Evolutionary conservation across 225 moss, liverwort and hornwort species (phyloP), one percentile per base, ranked within the genome.

Genomic region (Sphagnum contortum): DNA sequence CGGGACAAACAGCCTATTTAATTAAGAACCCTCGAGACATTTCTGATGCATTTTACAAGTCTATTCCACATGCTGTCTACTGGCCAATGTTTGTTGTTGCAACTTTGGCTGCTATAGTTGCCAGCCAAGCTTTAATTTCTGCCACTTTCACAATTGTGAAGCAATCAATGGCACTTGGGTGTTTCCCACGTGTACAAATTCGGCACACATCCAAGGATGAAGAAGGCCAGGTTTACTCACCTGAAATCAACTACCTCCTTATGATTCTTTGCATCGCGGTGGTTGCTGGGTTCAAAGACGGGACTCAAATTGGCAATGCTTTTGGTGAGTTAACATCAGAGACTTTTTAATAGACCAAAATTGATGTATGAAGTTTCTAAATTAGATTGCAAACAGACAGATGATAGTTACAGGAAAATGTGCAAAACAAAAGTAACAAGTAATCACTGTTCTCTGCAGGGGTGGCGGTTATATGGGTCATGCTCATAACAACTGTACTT

Each of bases 51-150:
- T 89, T 92, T 57, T 92, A 89, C 65, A 75, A 73, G 66, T 83
- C 87, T 45, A 48, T 92, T 57, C 91, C 91, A 49, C 44, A 66
- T 11, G n/a, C 69, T 5, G 79, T 92, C n/a, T 92, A 78, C 61
- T 92, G 91, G 91, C 91, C 91, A 61, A 80, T 89, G 66, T 89
- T 92, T 63, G 69, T 83, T 44, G 77, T 92, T 69, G 78, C 89
- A 63, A 92, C 91, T 13, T 70, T 78, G 59, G 82, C 91, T 63
- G 89, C 91, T 62, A 83, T 92, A 61, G 91, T 92, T 62, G 91
- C 91, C 63, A 92, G 91, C 57, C 89, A 92, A 75, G 79, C 87
- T 10, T 71, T 92, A 59, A 92, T 92, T 73, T 89, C 89, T 48
- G 89, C 89, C 55, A 80, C 91, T 47, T 92, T 92, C 73, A 87